These are phyloP conservation scores for Globisporangium perplexum DNA, from an alignment of 352 stramenopile genomes.

Conservation along the genomic window DNA sequence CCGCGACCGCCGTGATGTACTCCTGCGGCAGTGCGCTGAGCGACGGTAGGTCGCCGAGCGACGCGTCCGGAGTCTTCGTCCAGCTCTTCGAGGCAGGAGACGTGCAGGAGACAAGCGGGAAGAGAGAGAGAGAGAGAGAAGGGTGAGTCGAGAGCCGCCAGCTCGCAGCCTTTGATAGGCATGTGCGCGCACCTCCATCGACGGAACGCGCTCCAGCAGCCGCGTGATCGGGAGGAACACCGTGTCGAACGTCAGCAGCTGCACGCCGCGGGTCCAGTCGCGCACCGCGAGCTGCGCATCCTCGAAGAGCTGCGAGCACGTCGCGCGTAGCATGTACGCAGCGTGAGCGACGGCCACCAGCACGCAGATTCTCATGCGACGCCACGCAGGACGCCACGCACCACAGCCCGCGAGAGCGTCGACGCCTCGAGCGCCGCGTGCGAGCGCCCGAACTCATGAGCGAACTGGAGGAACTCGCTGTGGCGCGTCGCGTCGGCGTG, in stretches of 20 bases:
- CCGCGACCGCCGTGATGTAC: slow-evolving; percentile 79
- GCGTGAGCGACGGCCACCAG: too few relatives aligned
- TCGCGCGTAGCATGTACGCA: too few relatives aligned
- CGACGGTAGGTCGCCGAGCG: slow-evolving; percentile 51
- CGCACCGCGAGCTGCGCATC: slow-evolving; percentile 35
- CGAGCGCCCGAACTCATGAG: slow-evolving; percentile 22
- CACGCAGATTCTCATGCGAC: too few relatives aligned
- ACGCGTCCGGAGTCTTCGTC: slow-evolving; percentile 34
- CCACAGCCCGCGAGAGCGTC: slow-evolving; percentile 14
- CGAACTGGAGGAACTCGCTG: slow-evolving; percentile 46
- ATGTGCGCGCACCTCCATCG: slow-evolving; percentile 33
- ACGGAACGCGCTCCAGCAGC: slow-evolving; percentile 38
- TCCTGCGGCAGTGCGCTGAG: slow-evolving; percentile 81
- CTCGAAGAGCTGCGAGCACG: slow-evolving; percentile 31
- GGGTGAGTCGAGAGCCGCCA: too few relatives aligned
- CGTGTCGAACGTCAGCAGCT: slow-evolving; percentile 69
- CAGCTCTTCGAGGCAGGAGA: too few relatives aligned
- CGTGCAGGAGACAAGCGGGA: too few relatives aligned
- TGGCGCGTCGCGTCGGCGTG: slow-evolving; percentile 32
- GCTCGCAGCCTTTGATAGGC: too few relatives aligned
- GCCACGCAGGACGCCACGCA: slow-evolving; percentile 1
- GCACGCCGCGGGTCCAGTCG: slow-evolving; percentile 44
- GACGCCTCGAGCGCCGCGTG: slow-evolving; percentile 6
- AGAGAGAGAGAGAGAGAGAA: background rate
- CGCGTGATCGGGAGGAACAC: slow-evolving; percentile 58